Evolutionary conservation across 768 basidiomycete species (phyloP), one percentile per base, ranked within the genome.

Genomic region (Termitomyces bulborhizus): DNA sequence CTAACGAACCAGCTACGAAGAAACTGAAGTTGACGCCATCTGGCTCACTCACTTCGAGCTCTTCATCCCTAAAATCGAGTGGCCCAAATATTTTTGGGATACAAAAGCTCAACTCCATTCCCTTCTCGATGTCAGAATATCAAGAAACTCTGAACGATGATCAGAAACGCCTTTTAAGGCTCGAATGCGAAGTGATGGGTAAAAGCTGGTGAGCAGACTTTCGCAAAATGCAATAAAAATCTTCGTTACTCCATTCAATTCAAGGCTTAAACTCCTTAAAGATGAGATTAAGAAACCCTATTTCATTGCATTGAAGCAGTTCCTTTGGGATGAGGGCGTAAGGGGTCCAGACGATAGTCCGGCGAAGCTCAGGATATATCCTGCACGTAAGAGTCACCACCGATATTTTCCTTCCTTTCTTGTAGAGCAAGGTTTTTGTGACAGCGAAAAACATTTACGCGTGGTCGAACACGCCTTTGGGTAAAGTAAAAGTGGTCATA

Each of bases 401-500:
- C 47, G 40, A 46, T 26, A 46, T 51, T 41, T 54, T 56, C 40
- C 21, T 21, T 43, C 31, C 24, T 18, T 56, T 44, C 45, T 47
- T 15, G 54, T 53, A 52, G 39, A 55, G 24, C 49, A 53, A 55
- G 43, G 40, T 44, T 15, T 53, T 26, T 36, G 39, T 49, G 57
- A 48, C 60, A 73, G 94, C 93, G 13, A 75, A 77, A 59, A 83
- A 96, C 64, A 89, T 97, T 53, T 97, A 97, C 67, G 78, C 91
- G 12, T 98, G 94, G 94, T 90, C 91, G 3, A 80, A 86, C 54
- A 94, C 92, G 29, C 91, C 92, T 3, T 73, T 97, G 15, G 86
- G 89, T 12, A 83, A 85, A 58, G 83, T 98, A 58, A 86, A 84
- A 66, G 88, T 93, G 27, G 92, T 97, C 47, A 92, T 97, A 56